Conservation (phyloP, 2,329 filamentous ascomycete species). For the Colletotrichum echinochloae region DNA sequence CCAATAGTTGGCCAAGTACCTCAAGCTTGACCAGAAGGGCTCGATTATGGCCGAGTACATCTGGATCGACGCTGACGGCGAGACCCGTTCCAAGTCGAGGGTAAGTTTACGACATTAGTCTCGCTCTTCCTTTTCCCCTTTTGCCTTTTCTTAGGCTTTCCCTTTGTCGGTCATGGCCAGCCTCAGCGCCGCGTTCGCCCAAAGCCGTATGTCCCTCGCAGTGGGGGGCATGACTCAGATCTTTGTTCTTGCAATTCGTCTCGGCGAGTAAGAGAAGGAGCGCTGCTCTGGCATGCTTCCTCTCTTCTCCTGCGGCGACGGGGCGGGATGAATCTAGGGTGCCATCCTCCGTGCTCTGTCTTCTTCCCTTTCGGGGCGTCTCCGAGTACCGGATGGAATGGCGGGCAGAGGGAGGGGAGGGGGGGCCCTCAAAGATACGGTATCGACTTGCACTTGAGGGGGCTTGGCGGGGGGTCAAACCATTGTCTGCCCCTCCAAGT, state of each 20-base stretch:
- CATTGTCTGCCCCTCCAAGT: slow-evolving; percentile 33
- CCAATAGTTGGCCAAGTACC: slow-evolving; percentile 87
- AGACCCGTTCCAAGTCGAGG: slow-evolving; percentile 94
- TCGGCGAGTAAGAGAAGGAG: neutral
- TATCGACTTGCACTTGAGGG: slow-evolving; percentile 24
- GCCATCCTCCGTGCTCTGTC: slow-evolving; percentile 11
- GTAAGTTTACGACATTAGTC: slow-evolving; percentile 67
- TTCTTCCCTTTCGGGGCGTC: slow-evolving; percentile 18
- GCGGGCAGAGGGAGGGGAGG: slow-evolving; percentile 9
- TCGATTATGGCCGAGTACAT: slow-evolving; percentile 94
- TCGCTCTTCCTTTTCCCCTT: slow-evolving; percentile 41
- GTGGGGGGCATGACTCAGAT: neutral
- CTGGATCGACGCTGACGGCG: slow-evolving; percentile 90
- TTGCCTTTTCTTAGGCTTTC: neutral
- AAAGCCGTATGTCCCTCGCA: neutral
- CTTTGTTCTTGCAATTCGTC: neutral
- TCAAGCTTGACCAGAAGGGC: slow-evolving; percentile 90
- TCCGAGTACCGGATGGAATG: slow-evolving; percentile 22
- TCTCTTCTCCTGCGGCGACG: slow-evolving; percentile 8
- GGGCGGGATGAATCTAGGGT: slow-evolving; percentile 23
- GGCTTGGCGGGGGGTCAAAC: slow-evolving; percentile 38
- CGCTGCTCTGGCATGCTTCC: slow-evolving; percentile 14
- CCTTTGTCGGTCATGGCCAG: slow-evolving; percentile 14
- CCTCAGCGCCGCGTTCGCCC: neutral
- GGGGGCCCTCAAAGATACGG: slow-evolving; percentile 15